A percentile compares a stretch with the other conserved stretches of the same genome.
Evolutionary conservation across 106 monocot genomes (phyloP).

Genomic region (Dioscorea alata): DNA sequence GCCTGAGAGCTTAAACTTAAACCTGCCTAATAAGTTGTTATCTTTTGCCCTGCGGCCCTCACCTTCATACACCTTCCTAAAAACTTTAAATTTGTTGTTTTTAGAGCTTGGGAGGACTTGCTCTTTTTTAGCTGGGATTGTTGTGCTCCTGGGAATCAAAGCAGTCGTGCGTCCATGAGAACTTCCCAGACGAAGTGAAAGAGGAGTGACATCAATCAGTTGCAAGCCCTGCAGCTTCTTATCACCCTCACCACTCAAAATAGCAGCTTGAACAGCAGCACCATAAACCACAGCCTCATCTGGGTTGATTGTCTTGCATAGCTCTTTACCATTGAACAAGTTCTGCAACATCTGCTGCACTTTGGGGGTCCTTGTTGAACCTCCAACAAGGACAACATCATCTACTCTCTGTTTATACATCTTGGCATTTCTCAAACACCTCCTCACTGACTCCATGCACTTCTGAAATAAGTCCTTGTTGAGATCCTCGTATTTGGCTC

Average conservation of each 20-base stretch:
- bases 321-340: slow-evolving; percentile 42
- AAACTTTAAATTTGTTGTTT: slow-evolving; percentile 36
- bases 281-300: slow-evolving; percentile 40
- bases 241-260: slow-evolving; percentile 55
- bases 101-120: slow-evolving; percentile 30
- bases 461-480: slow-evolving; percentile 43
- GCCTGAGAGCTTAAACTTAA: slow-evolving; percentile 47
- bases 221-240: slow-evolving; percentile 54
- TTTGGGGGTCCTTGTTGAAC: slow-evolving; percentile 31
- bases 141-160: slow-evolving; percentile 36
- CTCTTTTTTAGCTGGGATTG: slow-evolving; percentile 42
- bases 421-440: slow-evolving; percentile 24
- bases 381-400: slow-evolving; percentile 36
- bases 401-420: slow-evolving; percentile 20
- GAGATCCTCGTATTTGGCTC: slow-evolving; percentile 42
- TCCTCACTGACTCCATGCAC: slow-evolving; percentile 29
- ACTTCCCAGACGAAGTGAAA: slow-evolving; percentile 38
- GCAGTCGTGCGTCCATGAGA: slow-evolving; percentile 33
- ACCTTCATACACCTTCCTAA: slow-evolving; percentile 41
- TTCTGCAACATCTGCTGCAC: slow-evolving; percentile 25
- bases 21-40: slow-evolving; percentile 53
- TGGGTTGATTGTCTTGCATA: slow-evolving; percentile 46
- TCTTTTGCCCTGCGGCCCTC: slow-evolving; percentile 38
- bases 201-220: slow-evolving; percentile 36
- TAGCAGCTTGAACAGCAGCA: slow-evolving; percentile 43